phyloP scores from a whole-genome alignment of 257 asterid species.

The Handroanthus guayacan region DNA sequence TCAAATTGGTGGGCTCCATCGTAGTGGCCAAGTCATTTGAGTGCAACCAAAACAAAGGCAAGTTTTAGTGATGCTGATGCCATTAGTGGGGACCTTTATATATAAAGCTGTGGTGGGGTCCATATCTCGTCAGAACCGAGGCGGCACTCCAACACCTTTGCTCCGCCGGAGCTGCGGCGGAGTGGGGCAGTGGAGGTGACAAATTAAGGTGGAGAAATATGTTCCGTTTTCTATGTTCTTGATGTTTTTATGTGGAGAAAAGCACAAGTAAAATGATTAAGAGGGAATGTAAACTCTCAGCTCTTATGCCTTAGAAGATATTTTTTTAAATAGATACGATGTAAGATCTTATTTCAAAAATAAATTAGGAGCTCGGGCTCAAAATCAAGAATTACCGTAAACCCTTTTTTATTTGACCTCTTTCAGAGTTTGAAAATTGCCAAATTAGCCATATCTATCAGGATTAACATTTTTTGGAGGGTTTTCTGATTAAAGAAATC shows the following conservation, averaged over 20 bases:
- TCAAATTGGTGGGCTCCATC: slow-evolving; percentile 37
- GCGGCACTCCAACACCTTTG: slow-evolving; percentile 36
- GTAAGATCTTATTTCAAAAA: too few relatives aligned
- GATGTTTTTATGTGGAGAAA: neutral
- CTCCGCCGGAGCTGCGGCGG: slow-evolving; percentile 34
- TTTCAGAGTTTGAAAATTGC: neutral
- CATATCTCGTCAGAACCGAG: slow-evolving; percentile 17
- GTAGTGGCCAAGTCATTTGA: slow-evolving; percentile 52
- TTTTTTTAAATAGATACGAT: too few relatives aligned
- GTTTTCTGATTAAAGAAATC: neutral
- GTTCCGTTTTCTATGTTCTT: neutral
- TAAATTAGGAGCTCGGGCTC: neutral
- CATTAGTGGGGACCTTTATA: slow-evolving; percentile 12
- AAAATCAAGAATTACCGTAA: neutral
- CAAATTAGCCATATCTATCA: neutral
- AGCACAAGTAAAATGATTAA: neutral
- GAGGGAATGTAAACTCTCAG: too few relatives aligned
- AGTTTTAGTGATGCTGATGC: slow-evolving; percentile 64
- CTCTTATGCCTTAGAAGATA: too few relatives aligned
- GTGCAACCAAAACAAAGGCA: slow-evolving; percentile 43
- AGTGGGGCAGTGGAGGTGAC: neutral
- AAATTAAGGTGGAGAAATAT: neutral
- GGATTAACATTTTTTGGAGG: neutral
- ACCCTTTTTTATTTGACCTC: neutral
- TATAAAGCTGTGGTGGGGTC: slow-evolving; percentile 40